Percentiles rank a stretch among this genome's conserved stretches.
These are phyloP conservation scores for Mortierella claussenii DNA, from an alignment of 192 early-diverging fungal species.

Conservation along the genomic window DNA sequence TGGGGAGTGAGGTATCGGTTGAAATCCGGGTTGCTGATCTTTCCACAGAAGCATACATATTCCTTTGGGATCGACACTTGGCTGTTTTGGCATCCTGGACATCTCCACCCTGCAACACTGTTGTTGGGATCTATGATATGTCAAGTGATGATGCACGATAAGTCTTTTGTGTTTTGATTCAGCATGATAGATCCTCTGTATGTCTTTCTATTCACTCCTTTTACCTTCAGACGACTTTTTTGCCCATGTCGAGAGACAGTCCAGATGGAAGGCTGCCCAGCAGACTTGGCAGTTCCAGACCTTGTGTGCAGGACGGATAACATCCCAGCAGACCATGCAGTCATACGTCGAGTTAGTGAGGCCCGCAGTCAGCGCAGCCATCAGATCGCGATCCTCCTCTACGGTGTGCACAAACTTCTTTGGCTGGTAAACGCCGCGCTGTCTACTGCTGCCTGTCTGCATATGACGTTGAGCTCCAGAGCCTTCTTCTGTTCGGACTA, in stretches of 20 bases:
- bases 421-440: neutral
- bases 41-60: slow-evolving; percentile 91
- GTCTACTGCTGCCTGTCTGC: slow-evolving; percentile 3
- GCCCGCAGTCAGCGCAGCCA: slow-evolving; percentile 69
- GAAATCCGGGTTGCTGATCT: slow-evolving; percentile 73
- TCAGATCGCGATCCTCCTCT: slow-evolving; percentile 64
- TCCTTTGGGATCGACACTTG: slow-evolving; percentile 72
- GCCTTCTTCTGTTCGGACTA: slow-evolving; percentile 4
- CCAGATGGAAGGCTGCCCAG: slow-evolving; percentile 92
- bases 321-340: slow-evolving; percentile 98
- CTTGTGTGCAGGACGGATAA: slow-evolving; percentile 71
- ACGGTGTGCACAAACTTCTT: slow-evolving; percentile 44
- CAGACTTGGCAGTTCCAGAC: slow-evolving; percentile 90
- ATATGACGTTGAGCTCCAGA: slow-evolving; percentile 17
- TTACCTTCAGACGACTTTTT: slow-evolving; percentile 68
- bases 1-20: slow-evolving; percentile 80
- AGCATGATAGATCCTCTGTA: too few species aligned
- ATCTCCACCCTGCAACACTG: slow-evolving; percentile 74
- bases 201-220: neutral
- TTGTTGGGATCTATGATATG: slow-evolving; percentile 49
- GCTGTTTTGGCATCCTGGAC: slow-evolving; percentile 90
- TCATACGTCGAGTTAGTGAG: slow-evolving; percentile 82
- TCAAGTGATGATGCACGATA: too few species aligned
- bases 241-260: slow-evolving; percentile 87
- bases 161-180: too few species aligned